A percentile compares a stretch with the other conserved stretches of the same genome.
phyloP scores from a whole-genome alignment of 805 yeast genomes.

The Candida sanyiensis region DNA sequence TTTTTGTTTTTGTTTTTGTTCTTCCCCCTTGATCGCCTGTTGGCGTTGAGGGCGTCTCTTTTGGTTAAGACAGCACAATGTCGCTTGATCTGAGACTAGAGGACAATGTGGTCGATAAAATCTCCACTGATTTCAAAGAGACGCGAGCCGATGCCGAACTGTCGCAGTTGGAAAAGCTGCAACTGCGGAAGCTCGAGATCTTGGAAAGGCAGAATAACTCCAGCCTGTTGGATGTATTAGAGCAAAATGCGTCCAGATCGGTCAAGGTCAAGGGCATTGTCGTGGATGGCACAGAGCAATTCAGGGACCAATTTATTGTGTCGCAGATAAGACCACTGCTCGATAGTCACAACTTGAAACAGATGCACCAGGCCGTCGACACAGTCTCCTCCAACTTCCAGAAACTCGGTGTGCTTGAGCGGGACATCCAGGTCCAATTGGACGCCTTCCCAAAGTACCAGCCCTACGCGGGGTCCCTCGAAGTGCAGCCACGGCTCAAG shows the following conservation, averaged over 20 bases:
- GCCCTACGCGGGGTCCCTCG: slow-evolving; percentile 5
- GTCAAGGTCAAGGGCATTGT: slow-evolving; percentile 40
- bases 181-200: slow-evolving; percentile 26
- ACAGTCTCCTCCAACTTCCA: slow-evolving; percentile 37
- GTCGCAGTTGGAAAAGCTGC: slow-evolving; percentile 18
- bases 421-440: slow-evolving; percentile 32
- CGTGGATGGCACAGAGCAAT: slow-evolving; percentile 42
- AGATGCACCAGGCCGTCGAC: slow-evolving; percentile 39
- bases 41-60: no score
- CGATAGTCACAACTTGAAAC: slow-evolving; percentile 35
- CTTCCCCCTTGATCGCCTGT: no score
- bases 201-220: slow-evolving; percentile 26
- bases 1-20: no score
- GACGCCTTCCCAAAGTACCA: slow-evolving; percentile 15
- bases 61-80: slow-evolving; percentile 2
- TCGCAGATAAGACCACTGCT: slow-evolving; percentile 45
- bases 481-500: slow-evolving; percentile 28
- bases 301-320: slow-evolving; percentile 40
- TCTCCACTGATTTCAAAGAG: slow-evolving; percentile 20
- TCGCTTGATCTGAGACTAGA: slow-evolving; percentile 17
- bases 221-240: slow-evolving; percentile 26
- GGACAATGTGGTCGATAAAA: slow-evolving; percentile 19
- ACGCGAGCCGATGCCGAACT: slow-evolving; percentile 6
- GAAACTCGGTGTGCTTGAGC: slow-evolving; percentile 37
- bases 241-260: slow-evolving; percentile 34